phyloP scores from a whole-genome alignment of 2,329 filamentous ascomycete species.

The Zarea fungicola region DNA sequence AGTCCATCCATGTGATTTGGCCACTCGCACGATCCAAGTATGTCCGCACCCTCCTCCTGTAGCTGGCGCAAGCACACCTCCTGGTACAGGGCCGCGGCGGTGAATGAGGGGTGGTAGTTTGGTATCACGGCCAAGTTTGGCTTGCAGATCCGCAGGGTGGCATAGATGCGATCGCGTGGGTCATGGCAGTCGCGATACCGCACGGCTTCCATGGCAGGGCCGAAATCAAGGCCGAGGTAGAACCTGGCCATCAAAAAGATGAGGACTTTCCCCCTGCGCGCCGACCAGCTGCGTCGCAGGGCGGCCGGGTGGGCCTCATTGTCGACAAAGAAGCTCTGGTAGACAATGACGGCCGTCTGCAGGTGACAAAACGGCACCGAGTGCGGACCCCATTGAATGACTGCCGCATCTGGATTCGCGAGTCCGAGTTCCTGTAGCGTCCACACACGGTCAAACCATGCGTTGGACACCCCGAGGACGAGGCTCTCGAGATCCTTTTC shows the following conservation, averaged over 20 bases:
- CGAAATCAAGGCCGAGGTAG: not conserved
- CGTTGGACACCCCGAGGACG: constrained; percentile 5
- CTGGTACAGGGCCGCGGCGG: not conserved
- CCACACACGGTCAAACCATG: constrained; percentile 20
- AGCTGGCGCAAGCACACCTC: not conserved
- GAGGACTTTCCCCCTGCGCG: not conserved
- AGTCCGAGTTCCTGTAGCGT: constrained; percentile 18
- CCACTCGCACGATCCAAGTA: not conserved
- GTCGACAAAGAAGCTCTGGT: not conserved
- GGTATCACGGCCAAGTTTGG: not conserved
- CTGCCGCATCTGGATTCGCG: constrained; percentile 3
- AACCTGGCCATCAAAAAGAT: not conserved
- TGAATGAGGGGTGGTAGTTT: not conserved
- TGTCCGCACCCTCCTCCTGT: not conserved
- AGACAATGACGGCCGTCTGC: not conserved
- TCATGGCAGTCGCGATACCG: not conserved
- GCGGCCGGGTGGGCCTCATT: not conserved
- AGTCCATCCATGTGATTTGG: not conserved
- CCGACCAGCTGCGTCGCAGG: not conserved
- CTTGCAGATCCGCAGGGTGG: not conserved
- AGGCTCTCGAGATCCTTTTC: constrained; percentile 11
- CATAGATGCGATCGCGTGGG: not conserved
- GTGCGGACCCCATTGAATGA: not conserved
- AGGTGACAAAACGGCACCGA: not conserved
- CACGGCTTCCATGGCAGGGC: not conserved